Percentiles rank a stretch among this genome's conserved stretches.
Evolutionary conservation across 1,284 basidiomycete species (phyloP).

Genomic region (Tilletia setariae): DNA sequence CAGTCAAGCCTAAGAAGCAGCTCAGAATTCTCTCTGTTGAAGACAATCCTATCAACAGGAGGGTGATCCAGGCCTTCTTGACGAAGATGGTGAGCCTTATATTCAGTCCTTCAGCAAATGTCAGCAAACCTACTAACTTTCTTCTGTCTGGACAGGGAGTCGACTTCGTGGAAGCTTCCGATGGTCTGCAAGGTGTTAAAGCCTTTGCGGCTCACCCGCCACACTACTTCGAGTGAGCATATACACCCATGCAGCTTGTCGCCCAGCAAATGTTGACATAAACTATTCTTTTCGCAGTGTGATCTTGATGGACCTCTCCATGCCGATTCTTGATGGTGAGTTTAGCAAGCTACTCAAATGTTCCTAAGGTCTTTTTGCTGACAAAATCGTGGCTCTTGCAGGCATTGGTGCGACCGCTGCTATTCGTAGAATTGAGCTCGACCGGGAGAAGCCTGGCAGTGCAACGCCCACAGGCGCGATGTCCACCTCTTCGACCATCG

Average conservation of each 20-base stretch:
- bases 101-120: background rate
- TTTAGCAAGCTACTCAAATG: background rate
- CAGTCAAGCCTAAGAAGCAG: conserved; percentile 44
- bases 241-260: too few relatives aligned
- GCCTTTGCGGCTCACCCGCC: conserved; percentile 63
- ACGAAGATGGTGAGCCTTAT: conserved; percentile 60
- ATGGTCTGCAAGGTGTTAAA: conserved; percentile 80
- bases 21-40: conserved; percentile 31
- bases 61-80: conserved; percentile 71
- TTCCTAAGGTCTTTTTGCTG: background rate
- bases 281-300: conserved; percentile 16
- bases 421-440: conserved; percentile 74
- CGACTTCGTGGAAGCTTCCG: conserved; percentile 72
- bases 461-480: background rate
- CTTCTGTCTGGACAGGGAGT: conserved; percentile 56
- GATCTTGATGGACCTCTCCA: conserved; percentile 71
- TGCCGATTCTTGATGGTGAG: conserved; percentile 78
- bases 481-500: background rate
- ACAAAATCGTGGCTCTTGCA: background rate
- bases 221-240: conserved; percentile 62
- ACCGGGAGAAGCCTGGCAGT: conserved; percentile 45
- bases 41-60: conserved; percentile 51
- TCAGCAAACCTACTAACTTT: background rate
- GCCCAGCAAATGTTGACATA: background rate
- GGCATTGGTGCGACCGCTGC: conserved; percentile 74